A percentile compares a stretch with the other conserved stretches of the same genome.
Evolutionary conservation across 371 early-diverging fungal species (phyloP).

Genomic region (Mucor sp.): DNA sequence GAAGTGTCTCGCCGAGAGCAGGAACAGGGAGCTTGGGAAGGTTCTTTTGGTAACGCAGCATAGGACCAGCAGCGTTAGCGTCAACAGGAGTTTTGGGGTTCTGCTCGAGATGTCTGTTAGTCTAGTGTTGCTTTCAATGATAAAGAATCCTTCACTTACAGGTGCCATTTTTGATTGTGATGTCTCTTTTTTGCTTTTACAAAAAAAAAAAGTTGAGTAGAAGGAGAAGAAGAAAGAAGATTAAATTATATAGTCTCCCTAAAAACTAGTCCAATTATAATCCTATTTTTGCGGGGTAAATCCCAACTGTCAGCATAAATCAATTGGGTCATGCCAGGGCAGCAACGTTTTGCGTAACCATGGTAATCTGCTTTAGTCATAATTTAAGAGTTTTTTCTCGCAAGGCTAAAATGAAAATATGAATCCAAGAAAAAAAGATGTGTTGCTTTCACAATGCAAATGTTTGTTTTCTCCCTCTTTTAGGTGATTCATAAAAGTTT

Average conservation of each 20-base stretch:
- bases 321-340: neutral
- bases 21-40: slow-evolving; percentile 92
- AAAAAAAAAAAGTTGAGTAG: neutral
- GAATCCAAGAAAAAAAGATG: neutral
- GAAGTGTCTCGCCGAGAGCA: slow-evolving; percentile 76
- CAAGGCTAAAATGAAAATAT: neutral
- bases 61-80: slow-evolving; percentile 54
- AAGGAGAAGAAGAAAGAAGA: neutral
- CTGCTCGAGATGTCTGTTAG: neutral
- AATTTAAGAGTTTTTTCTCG: neutral
- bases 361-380: slow-evolving; percentile 1
- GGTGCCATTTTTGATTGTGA: slow-evolving; percentile 11
- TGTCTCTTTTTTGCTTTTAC: neutral
- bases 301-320: slow-evolving; percentile 2
- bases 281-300: slow-evolving; percentile 4
- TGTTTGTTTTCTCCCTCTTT: neutral
- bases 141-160: neutral
- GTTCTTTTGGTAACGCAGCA: slow-evolving; percentile 67
- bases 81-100: slow-evolving; percentile 52
- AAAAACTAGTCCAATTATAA: neutral
- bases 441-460: neutral
- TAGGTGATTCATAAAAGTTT: slow-evolving; percentile 4
- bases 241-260: neutral
- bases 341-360: neutral
- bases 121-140: neutral